phyloP scores from a whole-genome alignment of 2,329 filamentous ascomycete species.

The Apiospora hydei region DNA sequence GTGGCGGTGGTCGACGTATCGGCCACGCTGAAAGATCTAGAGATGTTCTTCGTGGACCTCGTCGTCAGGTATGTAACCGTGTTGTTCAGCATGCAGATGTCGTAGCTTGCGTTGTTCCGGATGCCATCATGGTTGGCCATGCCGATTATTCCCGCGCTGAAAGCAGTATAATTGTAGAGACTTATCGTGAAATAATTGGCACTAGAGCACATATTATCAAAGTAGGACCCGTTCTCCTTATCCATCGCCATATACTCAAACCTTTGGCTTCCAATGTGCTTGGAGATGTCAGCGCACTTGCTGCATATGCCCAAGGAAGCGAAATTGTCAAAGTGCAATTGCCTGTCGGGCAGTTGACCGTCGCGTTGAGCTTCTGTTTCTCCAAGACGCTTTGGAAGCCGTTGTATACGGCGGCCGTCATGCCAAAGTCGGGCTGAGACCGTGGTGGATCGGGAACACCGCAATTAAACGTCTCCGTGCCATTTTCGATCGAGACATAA shows the following conservation, averaged over 20 bases:
- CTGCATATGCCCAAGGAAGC: constrained; percentile 8
- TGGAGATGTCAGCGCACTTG: constrained; percentile 7
- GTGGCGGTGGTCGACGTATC: neutral
- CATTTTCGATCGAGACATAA: neutral
- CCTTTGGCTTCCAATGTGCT: neutral
- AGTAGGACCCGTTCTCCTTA: neutral
- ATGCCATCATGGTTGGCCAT: neutral
- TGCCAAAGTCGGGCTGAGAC: constrained; percentile 15
- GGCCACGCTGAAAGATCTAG: neutral
- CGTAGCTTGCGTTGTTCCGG: too few species aligned
- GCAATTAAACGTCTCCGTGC: neutral
- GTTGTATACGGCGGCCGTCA: neutral
- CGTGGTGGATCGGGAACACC: neutral
- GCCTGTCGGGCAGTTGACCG: neutral
- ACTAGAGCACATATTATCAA: neutral
- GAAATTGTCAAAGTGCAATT: constrained; percentile 18
- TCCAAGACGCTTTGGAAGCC: neutral
- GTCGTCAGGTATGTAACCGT: neutral
- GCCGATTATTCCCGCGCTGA: neutral
- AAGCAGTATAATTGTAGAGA: neutral
- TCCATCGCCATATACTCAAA: too few species aligned
- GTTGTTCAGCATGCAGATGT: neutral
- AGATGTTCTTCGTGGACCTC: neutral
- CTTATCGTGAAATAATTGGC: too few species aligned
- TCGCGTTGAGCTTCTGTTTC: neutral